A percentile compares a stretch with the other conserved stretches of the same genome.
Conservation (phyloP, 1,284 basidiomycete genomes). For the Porogramme epimiltina region DNA sequence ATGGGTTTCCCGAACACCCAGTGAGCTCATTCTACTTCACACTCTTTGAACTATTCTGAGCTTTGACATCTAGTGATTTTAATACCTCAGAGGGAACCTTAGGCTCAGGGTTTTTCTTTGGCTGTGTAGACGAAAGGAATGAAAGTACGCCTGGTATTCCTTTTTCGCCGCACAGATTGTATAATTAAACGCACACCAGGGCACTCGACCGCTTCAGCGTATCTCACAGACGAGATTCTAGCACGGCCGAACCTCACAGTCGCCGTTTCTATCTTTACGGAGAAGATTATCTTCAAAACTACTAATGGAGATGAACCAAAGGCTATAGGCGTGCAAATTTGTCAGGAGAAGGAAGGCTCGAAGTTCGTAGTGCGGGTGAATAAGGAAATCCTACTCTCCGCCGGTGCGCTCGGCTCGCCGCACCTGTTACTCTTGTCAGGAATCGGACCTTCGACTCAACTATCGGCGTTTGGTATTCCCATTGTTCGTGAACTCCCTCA, state of each 20-base stretch:
- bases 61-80: background rate
- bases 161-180: too few species aligned
- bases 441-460: constrained; percentile 40
- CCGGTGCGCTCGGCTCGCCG: constrained; percentile 44
- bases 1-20: background rate
- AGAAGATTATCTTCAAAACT: constrained; percentile 21
- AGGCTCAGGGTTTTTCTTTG: background rate
- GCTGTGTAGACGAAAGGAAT: background rate
- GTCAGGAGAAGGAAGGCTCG: constrained; percentile 11
- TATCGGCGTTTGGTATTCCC: constrained; percentile 38
- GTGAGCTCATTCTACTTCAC: background rate
- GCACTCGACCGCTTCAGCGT: constrained; percentile 39
- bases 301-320: background rate
- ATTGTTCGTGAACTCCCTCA: constrained; percentile 36
- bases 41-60: background rate
- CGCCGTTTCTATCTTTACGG: constrained; percentile 37
- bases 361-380: constrained; percentile 30
- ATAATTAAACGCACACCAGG: constrained; percentile 13
- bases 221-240: constrained; percentile 36
- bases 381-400: constrained; percentile 41
- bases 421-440: constrained; percentile 49
- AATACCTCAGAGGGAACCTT: background rate
- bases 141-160: background rate
- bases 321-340: constrained; percentile 33
- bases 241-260: constrained; percentile 40